Conservation (phyloP, 768 basidiomycete species). For the Naganishia onofrii region DNA sequence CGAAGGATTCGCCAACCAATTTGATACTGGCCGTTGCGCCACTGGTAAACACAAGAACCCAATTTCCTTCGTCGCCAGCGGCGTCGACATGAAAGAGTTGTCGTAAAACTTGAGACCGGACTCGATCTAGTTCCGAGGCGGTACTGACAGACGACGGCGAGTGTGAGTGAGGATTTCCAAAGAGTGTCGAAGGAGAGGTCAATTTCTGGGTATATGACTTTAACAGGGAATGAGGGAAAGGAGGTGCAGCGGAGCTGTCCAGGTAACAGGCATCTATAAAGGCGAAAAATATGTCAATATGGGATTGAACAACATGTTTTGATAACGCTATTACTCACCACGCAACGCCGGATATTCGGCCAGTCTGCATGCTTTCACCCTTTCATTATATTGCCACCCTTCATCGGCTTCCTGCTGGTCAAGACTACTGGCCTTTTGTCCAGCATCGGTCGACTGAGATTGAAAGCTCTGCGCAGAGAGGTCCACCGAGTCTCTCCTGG, state of each 20-base stretch:
- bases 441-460: background rate
- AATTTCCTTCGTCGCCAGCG: constrained; percentile 15
- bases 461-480: no score
- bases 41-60: constrained; percentile 41
- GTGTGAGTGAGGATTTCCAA: constrained; percentile 39
- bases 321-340: constrained; percentile 9
- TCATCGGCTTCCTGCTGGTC: background rate
- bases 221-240: constrained; percentile 30
- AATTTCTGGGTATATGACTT: constrained; percentile 20
- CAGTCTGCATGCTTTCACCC: constrained; percentile 5
- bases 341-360: constrained; percentile 33
- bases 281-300: background rate
- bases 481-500: constrained; percentile 1
- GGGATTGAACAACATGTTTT: background rate
- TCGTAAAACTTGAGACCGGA: constrained; percentile 31
- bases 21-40: constrained; percentile 38
- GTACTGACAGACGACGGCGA: constrained; percentile 32
- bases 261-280: constrained; percentile 32
- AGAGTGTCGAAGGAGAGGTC: constrained; percentile 23
- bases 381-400: constrained; percentile 15
- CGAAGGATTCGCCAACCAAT: constrained; percentile 36
- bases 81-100: constrained; percentile 34
- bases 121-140: constrained; percentile 24
- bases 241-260: constrained; percentile 40
- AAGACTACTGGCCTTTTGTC: no score